These are phyloP conservation scores for Neurospora sp. DNA, from an alignment of 2,329 filamentous ascomycete species.

Conservation along the genomic window DNA sequence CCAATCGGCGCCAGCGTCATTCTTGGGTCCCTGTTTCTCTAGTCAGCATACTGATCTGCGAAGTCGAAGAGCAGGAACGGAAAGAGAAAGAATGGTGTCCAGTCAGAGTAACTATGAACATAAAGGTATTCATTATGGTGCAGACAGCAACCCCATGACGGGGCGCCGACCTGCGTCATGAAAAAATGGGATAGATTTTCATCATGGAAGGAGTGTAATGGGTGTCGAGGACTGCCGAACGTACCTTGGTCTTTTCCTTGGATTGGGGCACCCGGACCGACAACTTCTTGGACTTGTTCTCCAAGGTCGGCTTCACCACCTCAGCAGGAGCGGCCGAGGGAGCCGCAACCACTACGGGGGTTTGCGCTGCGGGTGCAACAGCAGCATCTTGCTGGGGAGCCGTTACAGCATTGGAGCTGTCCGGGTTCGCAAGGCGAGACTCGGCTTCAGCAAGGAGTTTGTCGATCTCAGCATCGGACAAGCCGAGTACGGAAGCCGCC, in stretches of 20 bases:
- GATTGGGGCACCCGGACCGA: constrained; percentile 21
- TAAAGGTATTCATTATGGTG: constrained; percentile 44
- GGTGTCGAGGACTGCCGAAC: constrained; percentile 4
- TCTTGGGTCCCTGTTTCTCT: constrained; percentile 21
- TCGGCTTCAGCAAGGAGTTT: constrained; percentile 29
- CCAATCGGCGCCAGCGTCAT: constrained; percentile 72
- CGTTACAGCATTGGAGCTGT: constrained; percentile 5
- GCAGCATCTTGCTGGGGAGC: constrained; percentile 3
- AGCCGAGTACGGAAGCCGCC: constrained; percentile 15
- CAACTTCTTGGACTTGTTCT: constrained; percentile 18
- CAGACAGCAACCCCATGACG: constrained; percentile 72
- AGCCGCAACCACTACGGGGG: constrained; percentile 6
- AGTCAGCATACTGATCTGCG: constrained; percentile 15
- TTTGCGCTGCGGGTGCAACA: constrained; percentile 6
- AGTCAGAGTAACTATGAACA: constrained; percentile 67
- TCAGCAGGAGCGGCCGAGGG: constrained; percentile 8
- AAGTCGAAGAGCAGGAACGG: constrained; percentile 5
- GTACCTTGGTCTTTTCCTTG: constrained; percentile 23
- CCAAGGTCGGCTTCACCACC: constrained; percentile 8
- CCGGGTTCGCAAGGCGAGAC: constrained; percentile 23
- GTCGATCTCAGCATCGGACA: constrained; percentile 28
- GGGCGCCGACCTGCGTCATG: constrained; percentile 67
- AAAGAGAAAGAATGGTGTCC: constrained; percentile 34
- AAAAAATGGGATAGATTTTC: constrained; percentile 61
- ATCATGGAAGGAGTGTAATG: constrained; percentile 43